These are phyloP conservation scores for Iodosphaeria phyllophila DNA, from an alignment of 2,329 filamentous ascomycete species.

Conservation along the genomic window DNA sequence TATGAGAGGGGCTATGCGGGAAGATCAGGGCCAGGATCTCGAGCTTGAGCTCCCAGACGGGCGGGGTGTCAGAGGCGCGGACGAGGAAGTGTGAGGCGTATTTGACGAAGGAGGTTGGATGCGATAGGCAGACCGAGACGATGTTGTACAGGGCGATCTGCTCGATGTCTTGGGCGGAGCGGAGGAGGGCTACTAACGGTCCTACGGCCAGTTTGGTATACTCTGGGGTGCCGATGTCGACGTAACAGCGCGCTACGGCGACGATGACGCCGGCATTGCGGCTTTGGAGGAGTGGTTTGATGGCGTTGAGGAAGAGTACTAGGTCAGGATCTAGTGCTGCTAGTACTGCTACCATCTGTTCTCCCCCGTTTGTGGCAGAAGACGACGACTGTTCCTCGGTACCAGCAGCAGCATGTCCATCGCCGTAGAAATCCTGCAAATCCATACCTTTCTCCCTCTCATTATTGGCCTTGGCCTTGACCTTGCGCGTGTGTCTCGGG, in stretches of 20 bases:
- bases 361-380: constrained; percentile 15
- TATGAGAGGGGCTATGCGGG: constrained; percentile 53
- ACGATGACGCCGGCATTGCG: constrained; percentile 87
- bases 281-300: constrained; percentile 73
- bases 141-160: constrained; percentile 87
- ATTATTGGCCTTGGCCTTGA: constrained; percentile 24
- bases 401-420: no score
- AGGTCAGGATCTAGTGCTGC: constrained; percentile 64
- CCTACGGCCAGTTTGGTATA: constrained; percentile 63
- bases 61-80: constrained; percentile 55
- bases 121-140: constrained; percentile 68
- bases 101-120: constrained; percentile 66
- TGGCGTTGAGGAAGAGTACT: constrained; percentile 58
- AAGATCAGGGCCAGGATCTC: constrained; percentile 86
- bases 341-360: constrained; percentile 45
- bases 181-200: constrained; percentile 68
- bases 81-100: constrained; percentile 85
- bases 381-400: no score
- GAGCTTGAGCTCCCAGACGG: constrained; percentile 81
- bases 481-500: constrained; percentile 45
- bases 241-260: constrained; percentile 68
- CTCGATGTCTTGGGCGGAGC: constrained; percentile 72
- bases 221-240: constrained; percentile 62
- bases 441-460: constrained; percentile 18
- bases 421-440: constrained; percentile 66